Evolutionary conservation across 768 basidiomycete genomes (phyloP).

Genomic region (Tricholoma furcatifolium): DNA sequence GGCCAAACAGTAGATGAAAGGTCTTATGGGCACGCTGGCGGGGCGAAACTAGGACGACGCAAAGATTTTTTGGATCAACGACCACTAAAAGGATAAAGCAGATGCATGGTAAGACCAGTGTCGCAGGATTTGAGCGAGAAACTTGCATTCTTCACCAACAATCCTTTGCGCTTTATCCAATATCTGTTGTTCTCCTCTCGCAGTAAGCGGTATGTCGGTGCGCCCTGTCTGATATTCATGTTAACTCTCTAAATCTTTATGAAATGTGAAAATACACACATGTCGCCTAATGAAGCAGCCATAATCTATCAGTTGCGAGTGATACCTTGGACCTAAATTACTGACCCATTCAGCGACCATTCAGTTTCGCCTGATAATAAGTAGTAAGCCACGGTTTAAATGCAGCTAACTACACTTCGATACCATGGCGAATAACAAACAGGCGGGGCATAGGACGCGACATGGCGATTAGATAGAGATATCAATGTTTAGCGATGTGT

Average conservation of each 20-base stretch:
- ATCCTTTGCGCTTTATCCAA: slow-evolving; percentile 59
- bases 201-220: slow-evolving; percentile 85
- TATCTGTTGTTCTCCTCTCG: slow-evolving; percentile 70
- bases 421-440: slow-evolving; percentile 80
- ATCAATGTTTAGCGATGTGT: not conserved
- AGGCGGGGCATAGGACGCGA: slow-evolving; percentile 66
- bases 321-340: slow-evolving; percentile 2
- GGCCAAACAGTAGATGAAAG: slow-evolving; percentile 75
- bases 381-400: not conserved
- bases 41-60: slow-evolving; percentile 81
- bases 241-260: not conserved
- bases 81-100: slow-evolving; percentile 45
- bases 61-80: slow-evolving; percentile 78
- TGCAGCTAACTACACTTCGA: not conserved
- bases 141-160: slow-evolving; percentile 78
- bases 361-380: slow-evolving; percentile 77
- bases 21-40: slow-evolving; percentile 83
- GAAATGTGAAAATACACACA: slow-evolving; percentile 33
- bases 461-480: slow-evolving; percentile 22
- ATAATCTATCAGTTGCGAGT: not conserved
- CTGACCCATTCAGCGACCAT: slow-evolving; percentile 86
- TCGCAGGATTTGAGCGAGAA: too few relatives aligned
- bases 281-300: slow-evolving; percentile 48
- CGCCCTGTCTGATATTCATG: slow-evolving; percentile 65
- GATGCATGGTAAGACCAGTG: not conserved